phyloP scores from a whole-genome alignment of 495 filamentous ascomycete genomes.

The Penicillium chermesinum region DNA sequence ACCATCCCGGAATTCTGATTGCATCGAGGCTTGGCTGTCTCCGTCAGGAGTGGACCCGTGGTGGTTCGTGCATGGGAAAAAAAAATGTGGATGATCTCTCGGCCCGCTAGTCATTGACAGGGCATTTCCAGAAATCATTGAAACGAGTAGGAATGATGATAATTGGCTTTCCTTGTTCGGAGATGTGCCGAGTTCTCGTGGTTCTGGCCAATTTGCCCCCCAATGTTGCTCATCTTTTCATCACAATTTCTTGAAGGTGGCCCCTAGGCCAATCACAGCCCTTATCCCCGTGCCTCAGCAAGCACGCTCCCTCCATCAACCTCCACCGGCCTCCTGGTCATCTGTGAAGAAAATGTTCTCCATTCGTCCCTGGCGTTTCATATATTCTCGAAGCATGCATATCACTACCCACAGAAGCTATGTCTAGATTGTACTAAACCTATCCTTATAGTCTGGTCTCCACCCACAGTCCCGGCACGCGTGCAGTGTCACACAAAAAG shows the following conservation, averaged over 20 bases:
- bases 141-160: no score
- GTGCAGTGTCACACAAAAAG: slow-evolving; percentile 13
- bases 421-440: slow-evolving; percentile 8
- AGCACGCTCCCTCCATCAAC: background rate
- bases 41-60: background rate
- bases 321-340: no score
- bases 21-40: background rate
- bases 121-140: no score
- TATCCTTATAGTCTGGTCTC: slow-evolving; percentile 5
- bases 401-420: no score
- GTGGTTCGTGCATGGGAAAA: background rate
- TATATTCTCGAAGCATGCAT: no score
- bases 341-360: no score
- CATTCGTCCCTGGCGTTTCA: no score
- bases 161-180: background rate
- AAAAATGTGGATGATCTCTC: background rate
- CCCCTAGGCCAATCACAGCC: background rate
- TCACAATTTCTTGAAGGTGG: slow-evolving; percentile 6
- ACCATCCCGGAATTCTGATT: background rate
- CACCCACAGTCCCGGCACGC: slow-evolving; percentile 12
- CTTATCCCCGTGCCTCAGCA: slow-evolving; percentile 1
- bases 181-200: background rate
- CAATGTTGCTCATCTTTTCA: no score
- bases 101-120: no score
- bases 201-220: no score